Percentiles rank a stretch among this genome's conserved stretches.
Conservation (phyloP, 805 yeast genomes). For the Yamadazyma takamatsuzukensis region DNA sequence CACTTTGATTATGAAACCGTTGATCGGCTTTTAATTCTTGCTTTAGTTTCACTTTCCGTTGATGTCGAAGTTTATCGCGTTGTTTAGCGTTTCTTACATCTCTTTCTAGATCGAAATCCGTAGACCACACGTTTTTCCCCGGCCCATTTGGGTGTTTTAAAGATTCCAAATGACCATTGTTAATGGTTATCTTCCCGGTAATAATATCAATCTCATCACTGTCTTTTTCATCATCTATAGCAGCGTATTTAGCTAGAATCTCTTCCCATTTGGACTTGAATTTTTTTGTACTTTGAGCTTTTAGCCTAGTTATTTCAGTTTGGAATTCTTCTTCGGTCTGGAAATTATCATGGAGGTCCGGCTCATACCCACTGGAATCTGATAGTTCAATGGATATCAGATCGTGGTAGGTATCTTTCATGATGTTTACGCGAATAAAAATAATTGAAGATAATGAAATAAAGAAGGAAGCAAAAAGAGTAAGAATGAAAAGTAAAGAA, state of each 20-base stretch:
- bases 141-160: slow-evolving; percentile 21
- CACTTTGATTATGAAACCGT: slow-evolving; percentile 2
- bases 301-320: slow-evolving; percentile 21
- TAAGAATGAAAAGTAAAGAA: no score
- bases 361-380: slow-evolving; percentile 1
- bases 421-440: no score
- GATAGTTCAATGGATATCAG: slow-evolving; percentile 10
- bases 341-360: slow-evolving; percentile 1
- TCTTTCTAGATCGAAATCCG: slow-evolving; percentile 26
- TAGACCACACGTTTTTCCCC: slow-evolving; percentile 34
- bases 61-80: slow-evolving; percentile 8
- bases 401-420: no score
- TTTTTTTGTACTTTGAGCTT: slow-evolving; percentile 24
- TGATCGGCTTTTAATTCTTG: slow-evolving; percentile 14
- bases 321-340: slow-evolving; percentile 17
- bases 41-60: slow-evolving; percentile 13
- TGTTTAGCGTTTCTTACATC: slow-evolving; percentile 10
- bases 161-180: slow-evolving; percentile 66
- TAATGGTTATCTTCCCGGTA: slow-evolving; percentile 61
- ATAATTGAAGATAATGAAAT: no score
- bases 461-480: no score
- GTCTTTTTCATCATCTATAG: slow-evolving; percentile 44
- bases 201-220: slow-evolving; percentile 64
- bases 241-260: slow-evolving; percentile 50
- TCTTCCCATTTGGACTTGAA: slow-evolving; percentile 43